Base-by-base conservation (phyloP, 208 protist genomes). In the Spongospora subterranea region DNA sequence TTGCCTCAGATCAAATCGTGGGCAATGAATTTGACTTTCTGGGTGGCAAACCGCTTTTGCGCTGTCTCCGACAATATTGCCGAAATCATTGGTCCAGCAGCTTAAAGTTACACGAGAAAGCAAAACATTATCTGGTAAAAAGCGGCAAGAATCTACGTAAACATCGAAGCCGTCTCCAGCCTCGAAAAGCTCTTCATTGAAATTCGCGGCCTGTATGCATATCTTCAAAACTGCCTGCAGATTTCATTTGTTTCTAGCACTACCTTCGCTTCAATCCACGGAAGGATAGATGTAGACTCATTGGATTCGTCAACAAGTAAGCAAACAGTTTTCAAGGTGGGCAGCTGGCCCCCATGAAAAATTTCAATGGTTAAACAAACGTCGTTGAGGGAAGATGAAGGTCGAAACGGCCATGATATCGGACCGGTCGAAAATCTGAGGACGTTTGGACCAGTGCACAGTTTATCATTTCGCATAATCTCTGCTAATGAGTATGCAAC, bases 141-240 rank as follows among this genome's bases (percentile, higher is more conserved):
- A 82, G 17, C 71, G 71, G n/a, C 71, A 82, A 6, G n/a, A 43
- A 43, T 82, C 71, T 13, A 82, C 71, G 35, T 82, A 82, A 43
- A 82, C 71, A 43, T 82, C 71, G 71, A 82, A 82, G 6, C 71
- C 71, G 35, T 82, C 71, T 35, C 71, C 71, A 20, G 17, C 17
- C 6, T 82, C 71, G 71, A 82, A 82, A 6, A 60, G 24, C 50
- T 6, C 13, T 24, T 60, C 50, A 60, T 60, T 60, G 13, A 60
- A 60, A 29, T 6, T 29, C 13, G 24, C 24, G 24, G 50, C 50
- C 50, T 60, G 24, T 29, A 60, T 60, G 50, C 50, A 24, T 60
- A 29, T 29, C 13, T 60, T 60, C 50, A 60, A 24, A 29, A 29
- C 50, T 29, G 50, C 6, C 6, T 24, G n/a, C 50, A 24, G 24